These are phyloP conservation scores for Podospora tetraspora DNA, from an alignment of 495 filamentous ascomycete genomes.

Conservation along the genomic window DNA sequence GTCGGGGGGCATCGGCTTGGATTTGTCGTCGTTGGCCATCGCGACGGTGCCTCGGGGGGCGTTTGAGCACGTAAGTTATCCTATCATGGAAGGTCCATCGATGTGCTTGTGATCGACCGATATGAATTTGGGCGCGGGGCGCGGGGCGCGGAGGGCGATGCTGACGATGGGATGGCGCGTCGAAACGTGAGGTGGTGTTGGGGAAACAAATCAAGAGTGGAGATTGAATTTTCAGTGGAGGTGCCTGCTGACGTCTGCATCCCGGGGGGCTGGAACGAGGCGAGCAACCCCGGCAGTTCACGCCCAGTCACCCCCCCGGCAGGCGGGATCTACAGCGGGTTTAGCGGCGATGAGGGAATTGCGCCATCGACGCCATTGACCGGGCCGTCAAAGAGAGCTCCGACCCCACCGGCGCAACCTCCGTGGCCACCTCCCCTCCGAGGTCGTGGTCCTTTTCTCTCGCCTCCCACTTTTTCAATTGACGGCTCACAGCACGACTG, in stretches of 20 bases:
- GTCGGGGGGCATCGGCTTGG: slow-evolving; percentile 21
- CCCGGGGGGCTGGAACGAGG: neutral
- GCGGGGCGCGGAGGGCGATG: neutral
- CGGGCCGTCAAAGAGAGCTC: neutral
- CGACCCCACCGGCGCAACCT: slow-evolving; percentile 13
- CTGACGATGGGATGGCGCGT: neutral
- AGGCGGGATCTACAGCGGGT: neutral
- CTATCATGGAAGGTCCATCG: neutral
- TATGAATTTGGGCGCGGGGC: neutral
- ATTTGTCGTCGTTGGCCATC: slow-evolving; percentile 27
- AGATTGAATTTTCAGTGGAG: neutral
- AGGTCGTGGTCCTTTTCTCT: neutral
- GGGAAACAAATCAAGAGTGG: neutral
- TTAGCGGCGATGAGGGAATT: slow-evolving; percentile 5
- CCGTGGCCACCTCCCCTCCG: slow-evolving; percentile 5
- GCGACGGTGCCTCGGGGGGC: neutral
- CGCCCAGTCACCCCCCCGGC: neutral
- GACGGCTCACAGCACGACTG: neutral
- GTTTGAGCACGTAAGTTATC: neutral
- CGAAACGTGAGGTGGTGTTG: neutral
- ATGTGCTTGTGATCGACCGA: neutral
- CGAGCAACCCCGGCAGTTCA: neutral
- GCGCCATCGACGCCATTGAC: slow-evolving; percentile 9
- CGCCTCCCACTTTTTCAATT: neutral
- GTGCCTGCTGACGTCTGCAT: neutral